Conservation (phyloP, 805 yeast species). For the Maudiozyma pseudohumilis region DNA sequence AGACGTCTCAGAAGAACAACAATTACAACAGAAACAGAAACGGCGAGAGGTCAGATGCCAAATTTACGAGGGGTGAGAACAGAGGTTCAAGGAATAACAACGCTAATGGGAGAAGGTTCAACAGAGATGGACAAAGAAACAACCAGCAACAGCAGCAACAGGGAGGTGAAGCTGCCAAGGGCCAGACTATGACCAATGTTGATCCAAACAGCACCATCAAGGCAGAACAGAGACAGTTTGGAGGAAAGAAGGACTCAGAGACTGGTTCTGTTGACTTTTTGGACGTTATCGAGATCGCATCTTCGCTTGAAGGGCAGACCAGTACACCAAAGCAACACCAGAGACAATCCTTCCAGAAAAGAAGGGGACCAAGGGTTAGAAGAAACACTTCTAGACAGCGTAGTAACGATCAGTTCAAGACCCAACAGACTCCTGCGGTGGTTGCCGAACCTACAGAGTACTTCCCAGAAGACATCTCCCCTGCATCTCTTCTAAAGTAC, state of each 20-base stretch:
- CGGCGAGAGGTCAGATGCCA: slow-evolving; percentile 2
- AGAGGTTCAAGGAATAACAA: neutral
- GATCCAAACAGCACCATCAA: neutral
- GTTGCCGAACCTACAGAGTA: slow-evolving; percentile 7
- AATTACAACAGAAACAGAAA: slow-evolving; percentile 1
- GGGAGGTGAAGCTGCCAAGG: neutral
- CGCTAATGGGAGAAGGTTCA: neutral
- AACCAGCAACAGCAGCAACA: no score
- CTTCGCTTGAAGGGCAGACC: neutral
- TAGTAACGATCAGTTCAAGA: no score
- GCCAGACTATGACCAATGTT: neutral
- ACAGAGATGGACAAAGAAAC: neutral
- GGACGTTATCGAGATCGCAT: neutral
- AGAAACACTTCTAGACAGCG: neutral
- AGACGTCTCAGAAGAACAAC: slow-evolving; percentile 1
- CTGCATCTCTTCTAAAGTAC: slow-evolving; percentile 18
- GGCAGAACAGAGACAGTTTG: slow-evolving; percentile 4
- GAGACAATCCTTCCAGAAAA: neutral
- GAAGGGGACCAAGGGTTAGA: neutral
- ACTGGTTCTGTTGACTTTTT: slow-evolving; percentile 1
- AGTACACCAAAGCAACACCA: neutral
- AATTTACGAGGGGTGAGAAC: neutral
- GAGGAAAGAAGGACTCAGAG: neutral
- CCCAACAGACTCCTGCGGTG: neutral
- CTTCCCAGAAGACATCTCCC: slow-evolving; percentile 19